These are phyloP conservation scores for Yarrowia hollandica DNA, from an alignment of 805 yeast species.

Conservation along the genomic window DNA sequence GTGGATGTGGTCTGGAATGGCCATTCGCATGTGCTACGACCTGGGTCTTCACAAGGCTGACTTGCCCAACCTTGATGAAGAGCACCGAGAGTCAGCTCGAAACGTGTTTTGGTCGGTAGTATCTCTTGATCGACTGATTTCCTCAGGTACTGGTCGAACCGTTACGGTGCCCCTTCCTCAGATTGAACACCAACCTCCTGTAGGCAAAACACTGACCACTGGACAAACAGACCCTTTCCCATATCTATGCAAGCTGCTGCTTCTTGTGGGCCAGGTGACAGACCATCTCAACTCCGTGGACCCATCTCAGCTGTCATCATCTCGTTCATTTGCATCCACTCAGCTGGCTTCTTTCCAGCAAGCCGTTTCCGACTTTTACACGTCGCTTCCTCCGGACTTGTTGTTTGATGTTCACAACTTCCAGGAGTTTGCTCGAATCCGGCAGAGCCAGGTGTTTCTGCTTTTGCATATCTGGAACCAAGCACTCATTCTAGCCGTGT, in stretches of 20 bases:
- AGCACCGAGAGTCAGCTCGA: conserved; percentile 31
- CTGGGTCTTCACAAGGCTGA: conserved; percentile 37
- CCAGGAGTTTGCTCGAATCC: conserved; percentile 35
- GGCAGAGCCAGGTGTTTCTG: conserved; percentile 36
- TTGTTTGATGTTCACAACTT: conserved; percentile 37
- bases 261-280: conserved; percentile 36
- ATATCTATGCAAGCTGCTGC: conserved; percentile 35
- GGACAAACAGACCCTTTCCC: conserved; percentile 37
- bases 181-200: conserved; percentile 34
- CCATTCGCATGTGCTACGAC: conserved; percentile 39
- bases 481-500: conserved; percentile 38
- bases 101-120: conserved; percentile 38
- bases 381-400: conserved; percentile 36
- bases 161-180: conserved; percentile 34
- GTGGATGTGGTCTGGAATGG: conserved; percentile 40
- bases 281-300: conserved; percentile 35
- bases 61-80: conserved; percentile 28
- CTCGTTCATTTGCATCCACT: neutral
- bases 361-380: conserved; percentile 36
- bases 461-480: conserved; percentile 38
- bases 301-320: neutral
- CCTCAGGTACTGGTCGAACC: conserved; percentile 38
- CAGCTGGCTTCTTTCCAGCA: conserved; percentile 32
- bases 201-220: conserved; percentile 21
- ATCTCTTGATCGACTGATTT: conserved; percentile 37